Evolutionary conservation across 2,329 filamentous ascomycete species (phyloP).

Genomic region (Sclerotinia minor): DNA sequence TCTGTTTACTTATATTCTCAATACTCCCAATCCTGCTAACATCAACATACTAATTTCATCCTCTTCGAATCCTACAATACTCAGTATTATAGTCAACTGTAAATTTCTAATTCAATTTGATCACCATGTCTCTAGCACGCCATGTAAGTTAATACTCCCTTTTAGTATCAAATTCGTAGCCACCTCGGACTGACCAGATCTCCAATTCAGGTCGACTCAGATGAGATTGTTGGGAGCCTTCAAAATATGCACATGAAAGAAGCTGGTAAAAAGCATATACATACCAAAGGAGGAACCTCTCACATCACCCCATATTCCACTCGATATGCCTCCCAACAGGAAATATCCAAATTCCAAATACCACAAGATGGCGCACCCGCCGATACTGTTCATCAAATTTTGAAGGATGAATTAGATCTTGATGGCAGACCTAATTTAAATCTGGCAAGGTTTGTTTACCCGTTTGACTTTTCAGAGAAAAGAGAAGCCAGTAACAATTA

Average conservation of each 20-base stretch:
- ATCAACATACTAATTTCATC: neutral
- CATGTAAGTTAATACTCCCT: constrained; percentile 44
- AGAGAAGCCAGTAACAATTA: neutral
- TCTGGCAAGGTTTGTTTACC: constrained; percentile 52
- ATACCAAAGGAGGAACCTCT: constrained; percentile 46
- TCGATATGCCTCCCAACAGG: constrained; percentile 54
- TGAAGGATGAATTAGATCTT: constrained; percentile 62
- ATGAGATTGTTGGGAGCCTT: constrained; percentile 56
- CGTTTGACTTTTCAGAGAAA: neutral
- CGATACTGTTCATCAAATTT: constrained; percentile 65
- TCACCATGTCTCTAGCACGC: constrained; percentile 51
- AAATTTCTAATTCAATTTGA: neutral
- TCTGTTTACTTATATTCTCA: neutral
- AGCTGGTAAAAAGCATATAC: constrained; percentile 42
- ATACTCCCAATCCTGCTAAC: neutral
- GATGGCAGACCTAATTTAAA: constrained; percentile 69
- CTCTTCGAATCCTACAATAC: neutral
- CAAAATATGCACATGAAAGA: constrained; percentile 48
- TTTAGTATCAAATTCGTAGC: neutral
- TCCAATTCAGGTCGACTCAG: constrained; percentile 51
- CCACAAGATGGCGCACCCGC: constrained; percentile 58
- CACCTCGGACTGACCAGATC: neutral
- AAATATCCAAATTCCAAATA: constrained; percentile 61
- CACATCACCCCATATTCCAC: constrained; percentile 60
- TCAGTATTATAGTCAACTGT: neutral